Evolutionary conservation across 148 eudicot species (phyloP).

Genomic region (Oxyria digyna): DNA sequence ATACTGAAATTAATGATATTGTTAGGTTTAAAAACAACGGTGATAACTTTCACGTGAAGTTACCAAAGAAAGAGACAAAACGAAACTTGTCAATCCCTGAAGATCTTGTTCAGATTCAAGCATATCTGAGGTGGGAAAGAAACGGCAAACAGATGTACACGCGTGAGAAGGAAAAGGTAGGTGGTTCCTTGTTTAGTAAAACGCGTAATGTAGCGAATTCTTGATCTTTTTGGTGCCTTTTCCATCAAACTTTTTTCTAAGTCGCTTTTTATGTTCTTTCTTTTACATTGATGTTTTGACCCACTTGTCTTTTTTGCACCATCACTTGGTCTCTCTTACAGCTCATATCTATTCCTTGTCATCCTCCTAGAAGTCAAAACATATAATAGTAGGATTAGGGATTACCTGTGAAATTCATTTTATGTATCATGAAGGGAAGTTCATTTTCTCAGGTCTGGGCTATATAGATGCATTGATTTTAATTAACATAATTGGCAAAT

Average conservation of each 20-base stretch:
- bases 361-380: too few species aligned
- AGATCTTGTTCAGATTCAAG: slow-evolving; percentile 93
- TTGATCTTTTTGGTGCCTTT: neutral
- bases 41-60: slow-evolving; percentile 52
- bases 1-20: neutral
- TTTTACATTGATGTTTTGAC: too few species aligned
- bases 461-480: neutral
- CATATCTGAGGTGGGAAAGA: slow-evolving; percentile 94
- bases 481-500: neutral
- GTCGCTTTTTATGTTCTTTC: too few species aligned
- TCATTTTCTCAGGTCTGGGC: neutral
- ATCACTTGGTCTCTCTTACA: too few species aligned
- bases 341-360: too few species aligned
- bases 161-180: slow-evolving; percentile 76
- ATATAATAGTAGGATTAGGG: too few species aligned
- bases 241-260: too few species aligned
- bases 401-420: too few species aligned
- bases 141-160: slow-evolving; percentile 84
- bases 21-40: slow-evolving; percentile 82
- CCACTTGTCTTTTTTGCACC: too few species aligned
- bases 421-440: neutral
- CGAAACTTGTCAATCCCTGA: slow-evolving; percentile 66
- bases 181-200: slow-evolving; percentile 4
- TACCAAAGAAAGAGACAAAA: slow-evolving; percentile 34
- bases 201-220: neutral